A percentile compares a stretch with the other conserved stretches of the same genome.
Conservation (phyloP, 2,329 filamentous ascomycete genomes). For the Trichoderma polysporum region DNA sequence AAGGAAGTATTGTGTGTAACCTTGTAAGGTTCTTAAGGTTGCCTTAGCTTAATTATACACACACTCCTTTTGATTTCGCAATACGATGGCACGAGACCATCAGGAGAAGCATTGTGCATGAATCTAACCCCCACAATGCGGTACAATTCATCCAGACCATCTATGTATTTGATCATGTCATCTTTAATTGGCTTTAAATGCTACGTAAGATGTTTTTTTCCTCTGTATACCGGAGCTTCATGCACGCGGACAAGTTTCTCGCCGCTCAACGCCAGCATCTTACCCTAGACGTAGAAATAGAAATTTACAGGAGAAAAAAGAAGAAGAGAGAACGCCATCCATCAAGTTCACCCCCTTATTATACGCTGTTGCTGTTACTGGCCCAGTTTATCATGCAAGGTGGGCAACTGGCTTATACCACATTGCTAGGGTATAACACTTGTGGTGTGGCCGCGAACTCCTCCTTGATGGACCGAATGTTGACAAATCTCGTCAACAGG, state of each 20-base stretch:
- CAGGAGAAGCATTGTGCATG: not conserved
- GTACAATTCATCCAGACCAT: not conserved
- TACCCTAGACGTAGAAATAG: not conserved
- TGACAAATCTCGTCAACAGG: constrained; percentile 65
- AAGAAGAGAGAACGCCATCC: not conserved
- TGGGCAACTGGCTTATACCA: constrained; percentile 42
- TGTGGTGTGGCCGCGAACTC: constrained; percentile 65
- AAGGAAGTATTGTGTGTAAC: not conserved
- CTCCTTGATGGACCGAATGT: constrained; percentile 69
- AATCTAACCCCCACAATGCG: not conserved
- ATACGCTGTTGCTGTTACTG: not conserved
- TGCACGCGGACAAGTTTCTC: not conserved
- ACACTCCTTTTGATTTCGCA: no score
- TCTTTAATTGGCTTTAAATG: not conserved
- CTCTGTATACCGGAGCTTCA: not conserved
- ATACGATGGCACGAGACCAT: not conserved
- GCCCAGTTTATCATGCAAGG: not conserved
- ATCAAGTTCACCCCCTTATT: not conserved
- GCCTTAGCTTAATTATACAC: no score
- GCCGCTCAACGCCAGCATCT: constrained; percentile 5
- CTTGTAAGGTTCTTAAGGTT: not conserved
- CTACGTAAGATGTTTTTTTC: not conserved
- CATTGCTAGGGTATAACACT: constrained; percentile 72
- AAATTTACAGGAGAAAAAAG: not conserved
- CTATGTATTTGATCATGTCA: not conserved